Conservation (phyloP, 257 asterid species). For the Anisodus tanguticus region DNA sequence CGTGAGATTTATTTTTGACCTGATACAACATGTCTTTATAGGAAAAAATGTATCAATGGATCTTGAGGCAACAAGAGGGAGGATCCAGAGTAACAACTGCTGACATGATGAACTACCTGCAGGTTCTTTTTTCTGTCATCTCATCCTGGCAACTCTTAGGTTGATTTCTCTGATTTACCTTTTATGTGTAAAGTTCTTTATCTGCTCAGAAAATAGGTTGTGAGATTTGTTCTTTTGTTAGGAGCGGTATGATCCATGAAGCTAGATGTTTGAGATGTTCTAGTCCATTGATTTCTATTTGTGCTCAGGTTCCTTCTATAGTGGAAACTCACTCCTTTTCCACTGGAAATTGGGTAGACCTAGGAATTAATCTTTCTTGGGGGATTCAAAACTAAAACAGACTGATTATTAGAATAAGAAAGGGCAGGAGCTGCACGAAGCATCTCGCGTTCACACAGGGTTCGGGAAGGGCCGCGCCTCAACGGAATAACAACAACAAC, state of each 20-base stretch:
- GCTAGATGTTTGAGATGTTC: neutral
- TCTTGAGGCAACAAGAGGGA: constrained; percentile 54
- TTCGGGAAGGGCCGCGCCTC: neutral
- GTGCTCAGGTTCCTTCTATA: neutral
- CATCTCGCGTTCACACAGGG: neutral
- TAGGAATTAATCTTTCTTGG: constrained; percentile 2
- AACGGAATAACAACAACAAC: neutral
- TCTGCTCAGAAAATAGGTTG: constrained; percentile 18
- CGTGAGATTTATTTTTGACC: constrained; percentile 2
- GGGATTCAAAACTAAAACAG: neutral
- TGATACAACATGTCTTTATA: constrained; percentile 25
- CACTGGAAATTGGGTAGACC: neutral
- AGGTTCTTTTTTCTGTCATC: constrained; percentile 35
- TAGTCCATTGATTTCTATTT: neutral
- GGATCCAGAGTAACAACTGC: constrained; percentile 50
- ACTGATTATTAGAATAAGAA: constrained; percentile 16
- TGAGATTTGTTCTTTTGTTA: neutral
- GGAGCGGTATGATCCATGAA: constrained; percentile 16
- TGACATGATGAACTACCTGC: constrained; percentile 49
- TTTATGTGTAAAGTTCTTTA: neutral
- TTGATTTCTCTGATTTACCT: neutral
- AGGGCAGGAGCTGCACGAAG: neutral
- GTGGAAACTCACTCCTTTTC: neutral
- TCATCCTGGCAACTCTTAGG: no score
- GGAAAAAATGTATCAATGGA: constrained; percentile 58